phyloP scores from a whole-genome alignment of 2,329 filamentous ascomycete genomes.

The Zopfia rhizophila region DNA sequence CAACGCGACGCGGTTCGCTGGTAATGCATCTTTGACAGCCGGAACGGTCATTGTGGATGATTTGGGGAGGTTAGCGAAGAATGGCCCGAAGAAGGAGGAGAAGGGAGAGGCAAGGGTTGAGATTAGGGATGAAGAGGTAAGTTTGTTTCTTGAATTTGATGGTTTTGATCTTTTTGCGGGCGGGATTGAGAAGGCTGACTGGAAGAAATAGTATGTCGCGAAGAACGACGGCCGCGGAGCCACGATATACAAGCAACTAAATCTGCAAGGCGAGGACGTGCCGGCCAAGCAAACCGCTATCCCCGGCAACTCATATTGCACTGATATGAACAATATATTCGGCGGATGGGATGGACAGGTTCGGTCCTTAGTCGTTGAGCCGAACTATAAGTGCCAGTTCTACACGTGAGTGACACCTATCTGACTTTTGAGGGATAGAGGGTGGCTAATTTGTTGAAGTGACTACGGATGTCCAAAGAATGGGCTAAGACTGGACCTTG shows the following conservation, averaged over 20 bases:
- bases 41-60: neutral
- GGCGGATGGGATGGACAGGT: constrained; percentile 28
- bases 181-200: no score
- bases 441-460: no score
- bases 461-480: no score
- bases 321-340: constrained; percentile 30
- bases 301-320: constrained; percentile 22
- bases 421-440: neutral
- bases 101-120: no score
- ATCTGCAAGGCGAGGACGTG: constrained; percentile 12
- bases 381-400: constrained; percentile 30
- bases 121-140: no score
- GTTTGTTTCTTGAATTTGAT: no score
- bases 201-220: neutral
- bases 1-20: neutral
- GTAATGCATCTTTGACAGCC: neutral
- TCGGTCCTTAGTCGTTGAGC: constrained; percentile 26
- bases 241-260: constrained; percentile 22
- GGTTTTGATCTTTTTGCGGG: no score
- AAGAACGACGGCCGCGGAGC: constrained; percentile 15
- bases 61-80: no score
- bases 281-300: constrained; percentile 19
- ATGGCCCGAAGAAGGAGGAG: no score
- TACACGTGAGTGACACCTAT: constrained; percentile 26
- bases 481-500: no score